Percentiles rank a stretch among this genome's conserved stretches.
Evolutionary conservation across 2,329 filamentous ascomycete genomes (phyloP).

Genomic region (Paracamarosporium sp.): DNA sequence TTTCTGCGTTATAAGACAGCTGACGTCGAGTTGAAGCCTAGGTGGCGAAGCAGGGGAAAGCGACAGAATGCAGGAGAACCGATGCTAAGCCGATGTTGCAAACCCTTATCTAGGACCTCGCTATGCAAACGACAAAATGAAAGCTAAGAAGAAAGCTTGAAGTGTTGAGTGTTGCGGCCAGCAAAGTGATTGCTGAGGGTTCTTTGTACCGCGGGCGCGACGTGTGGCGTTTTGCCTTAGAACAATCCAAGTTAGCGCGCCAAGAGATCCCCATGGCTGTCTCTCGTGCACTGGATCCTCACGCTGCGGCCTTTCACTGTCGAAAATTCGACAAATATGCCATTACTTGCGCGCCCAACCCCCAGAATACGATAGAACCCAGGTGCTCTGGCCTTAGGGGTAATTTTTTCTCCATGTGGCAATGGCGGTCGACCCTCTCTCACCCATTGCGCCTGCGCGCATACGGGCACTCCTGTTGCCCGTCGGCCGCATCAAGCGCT

Average conservation of each 20-base stretch:
- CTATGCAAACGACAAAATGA: slow-evolving; percentile 35
- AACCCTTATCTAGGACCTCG: slow-evolving; percentile 31
- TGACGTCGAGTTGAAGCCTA: slow-evolving; percentile 20
- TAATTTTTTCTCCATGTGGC: slow-evolving; percentile 55
- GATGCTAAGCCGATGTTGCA: slow-evolving; percentile 9
- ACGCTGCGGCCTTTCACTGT: slow-evolving; percentile 19
- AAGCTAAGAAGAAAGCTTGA: slow-evolving; percentile 10
- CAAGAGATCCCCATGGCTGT: slow-evolving; percentile 4
- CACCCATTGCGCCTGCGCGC: slow-evolving; percentile 89
- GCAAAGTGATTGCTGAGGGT: not conserved
- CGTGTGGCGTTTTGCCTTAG: not conserved
- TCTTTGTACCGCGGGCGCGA: not conserved
- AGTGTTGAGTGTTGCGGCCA: not conserved
- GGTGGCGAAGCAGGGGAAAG: slow-evolving; percentile 33
- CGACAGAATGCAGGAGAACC: slow-evolving; percentile 28
- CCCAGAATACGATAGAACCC: slow-evolving; percentile 17
- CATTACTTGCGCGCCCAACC: slow-evolving; percentile 14
- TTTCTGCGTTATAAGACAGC: not conserved
- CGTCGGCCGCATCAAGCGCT: slow-evolving; percentile 82
- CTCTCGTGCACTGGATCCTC: slow-evolving; percentile 27
- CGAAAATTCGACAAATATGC: slow-evolving; percentile 34
- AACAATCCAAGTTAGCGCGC: not conserved
- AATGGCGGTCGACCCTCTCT: slow-evolving; percentile 89
- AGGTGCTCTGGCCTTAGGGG: slow-evolving; percentile 21
- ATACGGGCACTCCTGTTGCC: slow-evolving; percentile 88